A percentile compares a stretch with the other conserved stretches of the same genome.
These are phyloP conservation scores for Flaveria bidentis DNA, from an alignment of 129 eudicot genomes.

Conservation along the genomic window DNA sequence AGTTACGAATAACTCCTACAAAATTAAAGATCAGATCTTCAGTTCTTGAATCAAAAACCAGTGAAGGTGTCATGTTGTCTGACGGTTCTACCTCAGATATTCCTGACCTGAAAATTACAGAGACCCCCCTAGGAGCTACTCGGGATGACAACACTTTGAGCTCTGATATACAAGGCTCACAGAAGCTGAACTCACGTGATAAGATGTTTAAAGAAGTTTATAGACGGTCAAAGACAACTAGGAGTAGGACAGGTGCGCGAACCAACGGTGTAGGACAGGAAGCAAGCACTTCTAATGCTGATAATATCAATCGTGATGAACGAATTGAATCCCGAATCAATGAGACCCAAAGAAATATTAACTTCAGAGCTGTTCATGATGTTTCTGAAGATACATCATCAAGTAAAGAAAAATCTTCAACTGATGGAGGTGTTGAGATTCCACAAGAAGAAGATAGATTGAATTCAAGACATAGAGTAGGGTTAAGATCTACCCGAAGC, in stretches of 20 bases:
- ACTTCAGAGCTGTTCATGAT: slow-evolving; percentile 34
- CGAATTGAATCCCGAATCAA: slow-evolving; percentile 35
- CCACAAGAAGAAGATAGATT: slow-evolving; percentile 56
- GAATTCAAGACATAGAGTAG: slow-evolving; percentile 49
- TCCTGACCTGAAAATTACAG: slow-evolving; percentile 27
- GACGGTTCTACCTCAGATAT: slow-evolving; percentile 39
- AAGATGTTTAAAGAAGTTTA: slow-evolving; percentile 83
- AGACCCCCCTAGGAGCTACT: slow-evolving; percentile 33
- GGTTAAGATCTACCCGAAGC: slow-evolving; percentile 72
- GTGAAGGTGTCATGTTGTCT: slow-evolving; percentile 24
- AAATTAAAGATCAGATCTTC: slow-evolving; percentile 34
- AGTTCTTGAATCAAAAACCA: slow-evolving; percentile 36
- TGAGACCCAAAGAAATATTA: slow-evolving; percentile 49
- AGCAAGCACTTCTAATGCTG: slow-evolving; percentile 61
- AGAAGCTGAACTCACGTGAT: slow-evolving; percentile 46
- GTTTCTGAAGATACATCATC: slow-evolving; percentile 57
- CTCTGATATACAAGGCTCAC: slow-evolving; percentile 40
- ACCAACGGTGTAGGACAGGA: slow-evolving; percentile 47
- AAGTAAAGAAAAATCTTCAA: slow-evolving; percentile 45
- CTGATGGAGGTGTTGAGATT: slow-evolving; percentile 41
- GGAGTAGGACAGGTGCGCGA: slow-evolving; percentile 41
- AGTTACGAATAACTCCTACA: slow-evolving; percentile 44
- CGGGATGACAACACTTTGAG: slow-evolving; percentile 29
- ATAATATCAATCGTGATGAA: slow-evolving; percentile 44
- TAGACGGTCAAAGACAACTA: slow-evolving; percentile 69